Base-by-base conservation (phyloP, 1,284 basidiomycete genomes). In the Heterobasidion occidentale region DNA sequence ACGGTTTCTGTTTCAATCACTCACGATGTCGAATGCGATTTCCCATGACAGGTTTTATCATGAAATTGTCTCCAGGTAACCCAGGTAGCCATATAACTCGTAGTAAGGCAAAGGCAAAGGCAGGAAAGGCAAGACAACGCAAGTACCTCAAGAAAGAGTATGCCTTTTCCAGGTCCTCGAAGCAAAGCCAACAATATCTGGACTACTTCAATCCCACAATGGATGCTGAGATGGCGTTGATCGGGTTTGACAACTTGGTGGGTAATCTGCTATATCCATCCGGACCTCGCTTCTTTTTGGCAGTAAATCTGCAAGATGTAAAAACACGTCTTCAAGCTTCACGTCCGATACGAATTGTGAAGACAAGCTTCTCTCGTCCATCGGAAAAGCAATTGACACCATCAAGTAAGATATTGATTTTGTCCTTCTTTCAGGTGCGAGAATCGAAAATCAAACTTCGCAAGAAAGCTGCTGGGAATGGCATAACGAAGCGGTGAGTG, bases 121-220 rank as follows among this genome's bases (percentile, higher is more conserved):
- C 47, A 65, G 64, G 11, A 79, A 77, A 66, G 65, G 62, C 9
- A 82, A 79, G n/a, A 42, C 68, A 71, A 34, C 78, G 78, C 38
- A 80, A 79, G 61, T 79, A 77, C 55, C 61, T 81, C 38, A 80
- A 83, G 60, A 83, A 81, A 60, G 76, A 72, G 64, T 89, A 82
- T 60, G 65, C 75, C 14, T 88, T 89, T 67, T 76, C 83, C 58
- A 68, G 66, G 51, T 67, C 74, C 9, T 74, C 75, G 45, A 72
- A 76, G 56, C 68, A 70, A 52, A 74, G 71, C 12, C 60, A 71
- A 48, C 72, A 68, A 52, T 90, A 88, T 64, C 63, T 69, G 36
- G 79, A 88, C 61, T 88, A 90, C 64, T 91, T 91, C 70, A 74
- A 79, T 54, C 81, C 86, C 15, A 74, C 78, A 59, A 72, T 72